These are phyloP conservation scores for Blastomyces parvus DNA, from an alignment of 2,329 filamentous ascomycete species.

Conservation along the genomic window DNA sequence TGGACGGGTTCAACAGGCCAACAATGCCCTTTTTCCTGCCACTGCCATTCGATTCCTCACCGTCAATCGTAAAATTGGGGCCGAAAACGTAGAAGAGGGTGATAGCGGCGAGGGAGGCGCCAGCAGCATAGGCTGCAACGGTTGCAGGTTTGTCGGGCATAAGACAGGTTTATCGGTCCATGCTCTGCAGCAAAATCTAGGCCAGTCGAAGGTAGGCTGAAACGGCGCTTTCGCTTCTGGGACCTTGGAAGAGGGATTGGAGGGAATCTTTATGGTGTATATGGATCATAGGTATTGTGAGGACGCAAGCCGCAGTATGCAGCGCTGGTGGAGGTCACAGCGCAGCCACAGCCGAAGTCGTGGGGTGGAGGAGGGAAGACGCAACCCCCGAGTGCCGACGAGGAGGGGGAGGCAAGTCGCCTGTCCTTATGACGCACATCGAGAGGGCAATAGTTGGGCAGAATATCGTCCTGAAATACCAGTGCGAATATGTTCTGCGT, in stretches of 20 bases:
- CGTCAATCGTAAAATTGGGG: slow-evolving; percentile 92
- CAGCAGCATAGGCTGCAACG: slow-evolving; percentile 86
- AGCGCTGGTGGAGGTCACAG: neutral
- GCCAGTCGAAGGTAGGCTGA: neutral
- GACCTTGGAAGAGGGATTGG: neutral
- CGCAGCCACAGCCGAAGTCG: neutral
- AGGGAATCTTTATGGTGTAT: neutral
- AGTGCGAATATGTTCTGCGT: neutral
- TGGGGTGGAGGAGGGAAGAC: neutral
- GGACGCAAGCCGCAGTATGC: neutral
- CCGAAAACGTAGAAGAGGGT: slow-evolving; percentile 95
- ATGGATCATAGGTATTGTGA: neutral
- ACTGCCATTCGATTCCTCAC: slow-evolving; percentile 53
- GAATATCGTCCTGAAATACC: neutral
- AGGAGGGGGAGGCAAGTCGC: neutral
- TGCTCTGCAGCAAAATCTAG: neutral
- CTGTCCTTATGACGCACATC: neutral
- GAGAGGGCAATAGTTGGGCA: neutral
- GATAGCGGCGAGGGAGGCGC: slow-evolving; percentile 86
- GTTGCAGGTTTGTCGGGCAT: slow-evolving; percentile 79
- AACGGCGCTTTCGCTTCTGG: neutral
- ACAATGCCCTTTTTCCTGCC: slow-evolving; percentile 77
- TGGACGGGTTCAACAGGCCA: slow-evolving; percentile 80
- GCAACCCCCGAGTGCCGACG: neutral
- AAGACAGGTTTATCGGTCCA: slow-evolving; percentile 13